Base-by-base conservation (phyloP, 352 stramenopile genomes). In the Pythium myriotylum region DNA sequence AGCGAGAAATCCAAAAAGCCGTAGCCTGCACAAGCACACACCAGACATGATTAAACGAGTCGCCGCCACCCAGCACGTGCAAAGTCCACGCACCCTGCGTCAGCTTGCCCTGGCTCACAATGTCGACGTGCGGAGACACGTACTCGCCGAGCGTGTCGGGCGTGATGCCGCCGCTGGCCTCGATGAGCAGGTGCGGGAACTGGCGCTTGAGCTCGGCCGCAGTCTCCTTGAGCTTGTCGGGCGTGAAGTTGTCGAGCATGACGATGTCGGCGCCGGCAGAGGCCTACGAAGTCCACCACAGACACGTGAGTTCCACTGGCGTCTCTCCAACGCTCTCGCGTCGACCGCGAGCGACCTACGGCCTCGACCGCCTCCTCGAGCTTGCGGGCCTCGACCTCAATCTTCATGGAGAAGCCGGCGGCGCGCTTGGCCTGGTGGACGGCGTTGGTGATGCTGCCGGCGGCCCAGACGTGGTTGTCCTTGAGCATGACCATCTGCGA, bases 401-500 rank as follows among this genome's bases (percentile, higher is more conserved):
- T 99, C 87, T 99, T 99, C 84, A 98, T 97, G 26, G 86, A 98
- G 77, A 99, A 99, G 13, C 97, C 97, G 22, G 91, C 84, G 8
- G 93, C 97, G 48, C 75, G 70, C 59, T 96, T 85, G 23, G 97
- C 97, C 53, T 92, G 92, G 35, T 85, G 73, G 6, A 99, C 96
- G 10, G 97, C 96, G 23, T 92, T 92, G 42, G 85, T 96, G 73
- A 99, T 99, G 67, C 83, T 97, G 22, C 97, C 97, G 20, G 86
- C 87, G 16, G 81, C 84, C 95, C 96, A 99, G 42, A 99, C 91
- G 80, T 99, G 97, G 84, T 99, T 99, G 73, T 99, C 97, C 74
- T 99, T 99, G 47, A 99, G 86, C 97, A 99, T 99, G 40, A 99
- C 96, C 97, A 99, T 99, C 73, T 99, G 97, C 65, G 90, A 98